Conservation (phyloP, 306 rosid species). For the Citrullus amarus region DNA sequence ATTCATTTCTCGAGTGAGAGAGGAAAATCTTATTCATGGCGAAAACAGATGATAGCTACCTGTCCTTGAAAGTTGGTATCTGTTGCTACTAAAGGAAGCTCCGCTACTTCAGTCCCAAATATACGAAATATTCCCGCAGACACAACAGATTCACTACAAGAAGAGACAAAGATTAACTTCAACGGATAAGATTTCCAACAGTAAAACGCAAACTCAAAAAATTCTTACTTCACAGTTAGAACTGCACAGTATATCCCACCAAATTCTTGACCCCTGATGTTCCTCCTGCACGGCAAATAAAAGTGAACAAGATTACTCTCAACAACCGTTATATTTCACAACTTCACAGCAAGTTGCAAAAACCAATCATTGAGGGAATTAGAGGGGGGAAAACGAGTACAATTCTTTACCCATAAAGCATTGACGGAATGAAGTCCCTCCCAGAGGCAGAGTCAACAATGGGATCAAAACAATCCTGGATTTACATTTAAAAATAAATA, state of each 20-base stretch:
- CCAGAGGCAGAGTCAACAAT: constrained; percentile 68
- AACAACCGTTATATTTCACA: neutral
- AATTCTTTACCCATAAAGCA: constrained; percentile 69
- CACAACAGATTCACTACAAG: constrained; percentile 41
- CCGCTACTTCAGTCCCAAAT: constrained; percentile 78
- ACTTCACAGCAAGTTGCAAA: neutral
- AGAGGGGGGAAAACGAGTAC: neutral
- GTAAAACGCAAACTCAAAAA: neutral
- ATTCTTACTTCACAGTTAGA: constrained; percentile 70
- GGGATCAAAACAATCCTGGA: constrained; percentile 82
- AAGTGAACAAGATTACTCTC: neutral
- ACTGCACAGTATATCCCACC: constrained; percentile 87
- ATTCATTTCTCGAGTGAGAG: neutral
- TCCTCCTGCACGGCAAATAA: constrained; percentile 37
- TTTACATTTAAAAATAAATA: neutral
- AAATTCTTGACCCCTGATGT: constrained; percentile 69
- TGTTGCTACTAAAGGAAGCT: constrained; percentile 96
- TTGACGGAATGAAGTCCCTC: constrained; percentile 72
- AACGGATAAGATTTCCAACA: neutral
- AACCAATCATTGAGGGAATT: neutral
- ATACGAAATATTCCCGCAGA: constrained; percentile 84
- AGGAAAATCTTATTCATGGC: neutral
- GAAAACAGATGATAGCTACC: constrained; percentile 27
- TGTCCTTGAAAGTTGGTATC: constrained; percentile 58
- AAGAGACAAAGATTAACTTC: neutral